Base-by-base conservation (phyloP, 176 grass and related monocot species). In the Otatea glauca region DNA sequence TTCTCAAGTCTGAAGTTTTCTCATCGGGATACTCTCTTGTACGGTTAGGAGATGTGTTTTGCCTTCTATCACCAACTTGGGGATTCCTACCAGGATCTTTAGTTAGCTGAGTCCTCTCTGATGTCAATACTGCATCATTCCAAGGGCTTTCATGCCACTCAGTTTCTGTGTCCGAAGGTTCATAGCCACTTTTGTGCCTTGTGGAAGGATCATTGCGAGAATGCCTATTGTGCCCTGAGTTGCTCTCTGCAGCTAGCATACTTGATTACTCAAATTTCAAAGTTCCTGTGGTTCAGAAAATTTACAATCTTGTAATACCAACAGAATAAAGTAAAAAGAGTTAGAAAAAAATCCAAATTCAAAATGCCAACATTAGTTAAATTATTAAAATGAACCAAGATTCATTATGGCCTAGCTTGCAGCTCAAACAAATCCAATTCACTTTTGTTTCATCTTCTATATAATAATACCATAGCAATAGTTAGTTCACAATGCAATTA, bases 61-160 rank as follows among this genome's bases (percentile, higher is more conserved):
- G 71, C 77, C 83, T 94, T 73, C 80, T 89, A 58, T 41, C 62
- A 85, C 59, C 88, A 81, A 79, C 21, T 29, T 83, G 83, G 48
- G 54, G 50, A 43, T 82, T 81, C 73, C 81, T 87, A 64, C 60
- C 53, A 94, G 58, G 81, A 87, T 78, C 84, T 55, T 73, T 75
- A 71, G 86, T 71, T 49, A 88, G 35, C 80, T 38, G 81, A 74
- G 50, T 71, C 71, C 71, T 81, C 65, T 86, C 55, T 75, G 92
- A 91, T 72, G 47, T 85, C 38, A 82, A 44, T 84, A 58, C 69
- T 68, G 61, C 89, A 56, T 94, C 87, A 44, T 92, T 84, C 87
- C 89, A 92, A 78, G 92, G 92, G 87, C 89, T 94, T 80, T 94
- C 92, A 77, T 92, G 87, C 89, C 92, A 92, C 72, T 94, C 92